phyloP scores from a whole-genome alignment of 768 basidiomycete species.

The Tephrocybe sp. region DNA sequence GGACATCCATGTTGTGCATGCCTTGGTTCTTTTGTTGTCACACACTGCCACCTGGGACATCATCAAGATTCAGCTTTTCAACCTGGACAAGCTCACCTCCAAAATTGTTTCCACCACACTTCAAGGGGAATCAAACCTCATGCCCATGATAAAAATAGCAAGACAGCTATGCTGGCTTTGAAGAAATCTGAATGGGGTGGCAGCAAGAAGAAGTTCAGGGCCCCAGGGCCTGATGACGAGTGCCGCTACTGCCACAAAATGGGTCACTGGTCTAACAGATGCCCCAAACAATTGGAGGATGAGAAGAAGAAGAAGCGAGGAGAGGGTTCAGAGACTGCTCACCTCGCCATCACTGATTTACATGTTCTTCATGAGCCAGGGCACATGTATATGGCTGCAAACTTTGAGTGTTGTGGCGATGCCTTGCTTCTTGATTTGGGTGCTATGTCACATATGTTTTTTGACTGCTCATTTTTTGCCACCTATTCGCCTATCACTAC shows the following conservation, averaged over 20 bases:
- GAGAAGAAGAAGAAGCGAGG: background rate
- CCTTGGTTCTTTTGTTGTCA: background rate
- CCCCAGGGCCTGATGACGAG: background rate
- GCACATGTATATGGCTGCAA: conserved; percentile 1
- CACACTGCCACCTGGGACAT: background rate
- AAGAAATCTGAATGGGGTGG: background rate
- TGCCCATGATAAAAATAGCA: background rate
- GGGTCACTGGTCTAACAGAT: background rate
- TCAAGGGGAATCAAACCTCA: background rate
- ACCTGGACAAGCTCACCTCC: background rate
- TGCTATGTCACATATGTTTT: background rate
- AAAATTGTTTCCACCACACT: background rate
- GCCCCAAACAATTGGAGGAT: background rate
- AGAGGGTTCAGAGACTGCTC: background rate
- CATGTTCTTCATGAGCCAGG: conserved; percentile 1
- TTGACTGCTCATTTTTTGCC: background rate
- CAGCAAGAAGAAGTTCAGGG: background rate
- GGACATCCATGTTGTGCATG: background rate
- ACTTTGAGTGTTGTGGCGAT: background rate
- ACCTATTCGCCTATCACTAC: background rate
- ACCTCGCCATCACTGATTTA: background rate
- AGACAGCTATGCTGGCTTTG: no score
- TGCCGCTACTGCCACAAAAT: background rate
- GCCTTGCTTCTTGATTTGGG: background rate
- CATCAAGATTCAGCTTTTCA: background rate